phyloP scores from a whole-genome alignment of 176 grass and related monocot genomes.

The Eragrostis nindensis region DNA sequence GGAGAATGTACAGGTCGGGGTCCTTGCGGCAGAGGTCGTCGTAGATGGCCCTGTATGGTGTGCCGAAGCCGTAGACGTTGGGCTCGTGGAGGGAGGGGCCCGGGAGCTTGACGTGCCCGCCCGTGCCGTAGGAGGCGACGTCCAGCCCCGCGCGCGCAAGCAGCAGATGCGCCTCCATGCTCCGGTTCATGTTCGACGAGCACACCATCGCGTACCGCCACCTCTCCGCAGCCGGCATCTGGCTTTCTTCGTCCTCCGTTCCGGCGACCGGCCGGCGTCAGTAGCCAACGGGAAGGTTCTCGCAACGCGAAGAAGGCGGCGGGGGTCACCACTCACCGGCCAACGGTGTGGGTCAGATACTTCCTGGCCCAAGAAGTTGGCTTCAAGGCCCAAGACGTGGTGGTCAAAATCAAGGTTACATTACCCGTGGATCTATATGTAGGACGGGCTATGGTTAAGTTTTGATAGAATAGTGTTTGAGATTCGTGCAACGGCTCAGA shows the following conservation, averaged over 20 bases:
- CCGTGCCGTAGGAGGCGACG: slow-evolving; percentile 82
- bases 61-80: slow-evolving; percentile 83
- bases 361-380: too few relatives aligned
- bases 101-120: slow-evolving; percentile 81
- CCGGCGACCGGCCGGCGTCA: neutral
- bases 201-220: slow-evolving; percentile 41
- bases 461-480: too few relatives aligned
- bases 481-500: too few relatives aligned
- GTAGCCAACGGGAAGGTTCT: too few relatives aligned
- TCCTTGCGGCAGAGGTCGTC: slow-evolving; percentile 83
- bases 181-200: slow-evolving; percentile 58
- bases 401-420: too few relatives aligned
- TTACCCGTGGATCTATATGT: too few relatives aligned
- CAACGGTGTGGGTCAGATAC: too few relatives aligned
- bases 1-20: slow-evolving; percentile 56
- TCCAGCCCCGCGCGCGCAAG: slow-evolving; percentile 72
- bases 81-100: slow-evolving; percentile 79
- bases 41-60: slow-evolving; percentile 76
- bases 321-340: too few relatives aligned
- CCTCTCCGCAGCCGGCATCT: slow-evolving; percentile 14
- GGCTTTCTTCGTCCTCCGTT: neutral
- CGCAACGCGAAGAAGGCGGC: too few relatives aligned
- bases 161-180: slow-evolving; percentile 86
- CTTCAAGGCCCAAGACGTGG: too few relatives aligned
- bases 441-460: too few relatives aligned